These are phyloP conservation scores for Scedosporium minutisporum DNA, from an alignment of 2,329 filamentous ascomycete species.

Conservation along the genomic window DNA sequence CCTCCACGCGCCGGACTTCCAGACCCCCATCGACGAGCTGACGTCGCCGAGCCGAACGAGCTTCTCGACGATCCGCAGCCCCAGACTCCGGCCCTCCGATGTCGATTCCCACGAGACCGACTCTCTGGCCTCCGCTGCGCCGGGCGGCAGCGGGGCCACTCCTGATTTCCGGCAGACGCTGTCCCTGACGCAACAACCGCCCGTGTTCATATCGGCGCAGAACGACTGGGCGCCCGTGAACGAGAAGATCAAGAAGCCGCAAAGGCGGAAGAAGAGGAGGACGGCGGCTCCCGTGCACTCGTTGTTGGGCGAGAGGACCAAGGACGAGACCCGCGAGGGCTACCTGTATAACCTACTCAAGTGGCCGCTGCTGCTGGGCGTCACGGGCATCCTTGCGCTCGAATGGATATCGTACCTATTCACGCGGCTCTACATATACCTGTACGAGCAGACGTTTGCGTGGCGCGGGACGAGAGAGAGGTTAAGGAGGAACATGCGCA, in stretches of 20 bases:
- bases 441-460: constrained; percentile 84
- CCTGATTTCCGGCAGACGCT: constrained; percentile 26
- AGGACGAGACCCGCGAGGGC: constrained; percentile 90
- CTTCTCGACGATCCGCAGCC: constrained; percentile 16
- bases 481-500: constrained; percentile 61
- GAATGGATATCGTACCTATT: constrained; percentile 56
- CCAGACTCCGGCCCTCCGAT: constrained; percentile 11
- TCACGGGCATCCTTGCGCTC: constrained; percentile 12
- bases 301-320: constrained; percentile 49
- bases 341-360: constrained; percentile 83
- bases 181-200: constrained; percentile 28
- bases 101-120: constrained; percentile 24
- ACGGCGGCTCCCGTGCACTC: constrained; percentile 16
- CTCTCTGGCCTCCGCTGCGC: constrained; percentile 21
- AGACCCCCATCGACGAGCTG: constrained; percentile 51
- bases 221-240: constrained; percentile 94
- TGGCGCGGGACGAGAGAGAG: constrained; percentile 74
- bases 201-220: constrained; percentile 71
- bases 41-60: constrained; percentile 30
- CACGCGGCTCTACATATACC: constrained; percentile 79
- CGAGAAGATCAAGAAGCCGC: constrained; percentile 46
- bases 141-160: constrained; percentile 19
- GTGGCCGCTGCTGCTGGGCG: constrained; percentile 76
- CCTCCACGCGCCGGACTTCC: constrained; percentile 68
- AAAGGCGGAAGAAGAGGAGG: constrained; percentile 21